A percentile compares a stretch with the other conserved stretches of the same genome.
Evolutionary conservation across 176 grass and related monocot species (phyloP).

Genomic region (Cenchrus americanus): DNA sequence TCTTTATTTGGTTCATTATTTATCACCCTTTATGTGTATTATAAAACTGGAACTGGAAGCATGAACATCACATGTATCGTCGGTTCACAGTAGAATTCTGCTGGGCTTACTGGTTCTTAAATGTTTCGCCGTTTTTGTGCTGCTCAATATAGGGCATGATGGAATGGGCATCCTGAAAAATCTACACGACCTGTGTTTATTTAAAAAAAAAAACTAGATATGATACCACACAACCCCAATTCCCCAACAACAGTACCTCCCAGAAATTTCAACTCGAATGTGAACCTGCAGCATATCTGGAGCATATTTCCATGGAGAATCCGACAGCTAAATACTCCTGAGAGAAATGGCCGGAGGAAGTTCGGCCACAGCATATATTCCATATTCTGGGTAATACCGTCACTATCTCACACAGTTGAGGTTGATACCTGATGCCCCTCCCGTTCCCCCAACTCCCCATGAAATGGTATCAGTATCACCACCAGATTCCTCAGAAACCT

Average conservation of each 20-base stretch:
- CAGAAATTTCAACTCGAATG: not conserved
- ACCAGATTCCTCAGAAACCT: not conserved
- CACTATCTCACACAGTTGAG: not conserved
- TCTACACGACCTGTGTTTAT: not conserved
- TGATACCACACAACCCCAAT: not conserved
- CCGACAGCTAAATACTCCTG: not conserved
- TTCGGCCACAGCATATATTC: conserved; percentile 21
- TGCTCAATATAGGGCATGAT: not conserved
- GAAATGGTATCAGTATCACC: not conserved
- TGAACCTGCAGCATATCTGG: not conserved
- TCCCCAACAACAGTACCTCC: not conserved
- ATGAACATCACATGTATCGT: not conserved
- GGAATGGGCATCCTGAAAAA: not conserved
- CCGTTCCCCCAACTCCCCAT: not conserved
- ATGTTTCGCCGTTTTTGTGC: not conserved
- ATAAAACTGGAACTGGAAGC: not conserved
- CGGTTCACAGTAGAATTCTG: not conserved
- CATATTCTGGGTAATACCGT: not conserved
- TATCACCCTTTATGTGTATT: not conserved
- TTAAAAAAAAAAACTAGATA: not conserved
- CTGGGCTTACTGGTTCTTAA: not conserved
- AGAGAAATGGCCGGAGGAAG: not conserved
- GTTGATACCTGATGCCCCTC: not conserved
- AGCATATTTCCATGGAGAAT: conserved; percentile 14
- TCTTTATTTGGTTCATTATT: no score